phyloP scores from a whole-genome alignment of 208 protist genomes.

The Acanthamoeba royreba region DNA sequence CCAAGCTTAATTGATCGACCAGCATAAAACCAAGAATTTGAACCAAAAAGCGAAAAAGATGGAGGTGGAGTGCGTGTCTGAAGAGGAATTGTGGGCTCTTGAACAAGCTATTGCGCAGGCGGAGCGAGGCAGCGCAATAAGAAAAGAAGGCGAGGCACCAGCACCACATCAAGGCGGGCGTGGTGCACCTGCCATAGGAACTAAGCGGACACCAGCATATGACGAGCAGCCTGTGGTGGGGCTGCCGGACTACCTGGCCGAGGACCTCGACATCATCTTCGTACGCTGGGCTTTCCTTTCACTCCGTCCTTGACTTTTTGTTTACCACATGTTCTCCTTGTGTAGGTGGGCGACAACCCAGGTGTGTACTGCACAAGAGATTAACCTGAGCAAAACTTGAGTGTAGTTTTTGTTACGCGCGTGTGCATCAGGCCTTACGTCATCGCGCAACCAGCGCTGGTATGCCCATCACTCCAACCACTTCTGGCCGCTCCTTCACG shows the following conservation, averaged over 20 bases:
- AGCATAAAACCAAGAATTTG: too few species aligned
- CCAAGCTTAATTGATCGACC: too few species aligned
- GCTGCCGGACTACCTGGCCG: neutral
- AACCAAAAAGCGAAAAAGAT: neutral
- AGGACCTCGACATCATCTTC: slow-evolving; percentile 31
- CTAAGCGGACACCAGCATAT: neutral
- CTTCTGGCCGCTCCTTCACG: slow-evolving; percentile 9
- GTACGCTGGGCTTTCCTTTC: neutral
- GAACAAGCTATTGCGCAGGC: neutral
- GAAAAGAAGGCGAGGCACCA: neutral
- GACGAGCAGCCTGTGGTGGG: neutral
- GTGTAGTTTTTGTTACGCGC: neutral
- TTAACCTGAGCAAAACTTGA: too few species aligned
- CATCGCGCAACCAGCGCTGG: neutral
- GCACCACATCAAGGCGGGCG: neutral
- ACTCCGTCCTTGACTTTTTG: neutral
- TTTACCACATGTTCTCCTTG: neutral
- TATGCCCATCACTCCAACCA: neutral
- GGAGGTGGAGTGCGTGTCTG: neutral
- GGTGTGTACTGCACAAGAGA: too few species aligned
- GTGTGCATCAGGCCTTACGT: neutral
- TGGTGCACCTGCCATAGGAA: neutral
- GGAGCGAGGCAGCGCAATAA: neutral
- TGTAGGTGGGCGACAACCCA: neutral
- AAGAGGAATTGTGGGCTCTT: neutral